Evolutionary conservation across 106 monocot genomes (phyloP).

Genomic region (Acorus calamus): DNA sequence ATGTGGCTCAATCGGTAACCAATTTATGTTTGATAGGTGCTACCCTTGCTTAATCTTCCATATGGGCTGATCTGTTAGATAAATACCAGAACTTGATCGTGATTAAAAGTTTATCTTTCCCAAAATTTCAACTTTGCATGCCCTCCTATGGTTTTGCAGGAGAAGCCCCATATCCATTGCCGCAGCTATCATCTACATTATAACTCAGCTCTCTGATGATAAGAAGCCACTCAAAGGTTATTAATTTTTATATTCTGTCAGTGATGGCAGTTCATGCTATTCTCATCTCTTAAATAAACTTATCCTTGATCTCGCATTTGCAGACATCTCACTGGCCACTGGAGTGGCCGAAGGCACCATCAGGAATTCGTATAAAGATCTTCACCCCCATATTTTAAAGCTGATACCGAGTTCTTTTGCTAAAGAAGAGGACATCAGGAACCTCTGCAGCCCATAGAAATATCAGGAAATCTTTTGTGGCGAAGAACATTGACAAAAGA

Average conservation of each 20-base stretch:
- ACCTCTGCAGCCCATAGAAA: slow-evolving; percentile 38
- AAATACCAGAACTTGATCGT: too few species aligned
- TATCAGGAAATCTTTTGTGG: too few species aligned
- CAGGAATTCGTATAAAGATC: slow-evolving; percentile 58
- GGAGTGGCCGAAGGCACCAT: slow-evolving; percentile 72
- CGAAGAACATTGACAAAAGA: too few species aligned
- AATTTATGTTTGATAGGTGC: too few species aligned
- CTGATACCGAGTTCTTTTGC: slow-evolving; percentile 39
- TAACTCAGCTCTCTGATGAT: slow-evolving; percentile 44
- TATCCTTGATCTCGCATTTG: neutral
- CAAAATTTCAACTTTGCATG: too few species aligned
- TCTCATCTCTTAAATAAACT: neutral
- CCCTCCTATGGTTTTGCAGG: slow-evolving; percentile 17
- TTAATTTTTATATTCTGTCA: neutral
- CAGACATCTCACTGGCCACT: slow-evolving; percentile 58
- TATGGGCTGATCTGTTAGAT: too few species aligned
- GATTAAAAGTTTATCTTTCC: too few species aligned
- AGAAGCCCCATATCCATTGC: slow-evolving; percentile 51
- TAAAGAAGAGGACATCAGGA: slow-evolving; percentile 46
- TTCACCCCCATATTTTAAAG: slow-evolving; percentile 36
- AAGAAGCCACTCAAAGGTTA: slow-evolving; percentile 46
- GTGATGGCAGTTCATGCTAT: neutral
- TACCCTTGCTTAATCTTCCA: too few species aligned
- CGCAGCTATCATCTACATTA: slow-evolving; percentile 48
- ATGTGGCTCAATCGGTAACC: too few species aligned